phyloP scores from a whole-genome alignment of 306 rosid species.

The Delonix regia region DNA sequence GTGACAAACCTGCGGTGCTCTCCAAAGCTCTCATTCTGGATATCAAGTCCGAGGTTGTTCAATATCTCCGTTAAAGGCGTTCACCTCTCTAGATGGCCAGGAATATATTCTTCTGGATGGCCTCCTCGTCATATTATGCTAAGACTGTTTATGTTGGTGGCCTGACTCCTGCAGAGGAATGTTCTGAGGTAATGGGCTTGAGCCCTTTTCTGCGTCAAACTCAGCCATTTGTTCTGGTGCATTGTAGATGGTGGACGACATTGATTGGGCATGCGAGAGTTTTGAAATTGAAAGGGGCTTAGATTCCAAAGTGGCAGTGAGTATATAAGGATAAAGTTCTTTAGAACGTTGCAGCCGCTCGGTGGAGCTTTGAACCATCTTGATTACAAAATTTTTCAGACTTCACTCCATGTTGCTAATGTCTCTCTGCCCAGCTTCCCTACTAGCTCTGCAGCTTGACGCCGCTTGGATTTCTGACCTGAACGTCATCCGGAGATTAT shows the following conservation, averaged over 20 bases:
- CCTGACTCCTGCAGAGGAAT: not conserved
- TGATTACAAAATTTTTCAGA: slow-evolving; percentile 40
- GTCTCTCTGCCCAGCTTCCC: slow-evolving; percentile 61
- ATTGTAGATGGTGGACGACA: not conserved
- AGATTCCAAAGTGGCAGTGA: slow-evolving; percentile 47
- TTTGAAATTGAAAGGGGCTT: slow-evolving; percentile 37
- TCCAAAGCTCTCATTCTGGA: slow-evolving; percentile 59
- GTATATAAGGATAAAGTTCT: slow-evolving; percentile 60
- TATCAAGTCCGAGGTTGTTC: slow-evolving; percentile 31
- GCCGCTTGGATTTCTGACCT: slow-evolving; percentile 65
- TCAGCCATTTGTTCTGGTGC: slow-evolving; percentile 30
- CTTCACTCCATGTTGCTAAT: slow-evolving; percentile 56
- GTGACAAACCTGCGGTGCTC: slow-evolving; percentile 62
- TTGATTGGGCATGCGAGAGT: slow-evolving; percentile 24
- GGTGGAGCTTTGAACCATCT: slow-evolving; percentile 52
- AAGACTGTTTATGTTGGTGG: slow-evolving; percentile 11
- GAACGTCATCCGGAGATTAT: slow-evolving; percentile 58
- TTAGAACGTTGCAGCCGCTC: slow-evolving; percentile 65
- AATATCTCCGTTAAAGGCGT: slow-evolving; percentile 58
- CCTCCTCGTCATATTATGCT: slow-evolving; percentile 51
- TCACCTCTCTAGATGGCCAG: slow-evolving; percentile 67
- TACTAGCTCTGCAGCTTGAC: slow-evolving; percentile 63
- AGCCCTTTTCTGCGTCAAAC: slow-evolving; percentile 32
- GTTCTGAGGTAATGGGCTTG: not conserved
- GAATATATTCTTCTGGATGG: slow-evolving; percentile 65